A percentile compares a stretch with the other conserved stretches of the same genome.
These are phyloP conservation scores for Olyra latifolia DNA, from an alignment of 176 grass and related monocot genomes.

Conservation along the genomic window DNA sequence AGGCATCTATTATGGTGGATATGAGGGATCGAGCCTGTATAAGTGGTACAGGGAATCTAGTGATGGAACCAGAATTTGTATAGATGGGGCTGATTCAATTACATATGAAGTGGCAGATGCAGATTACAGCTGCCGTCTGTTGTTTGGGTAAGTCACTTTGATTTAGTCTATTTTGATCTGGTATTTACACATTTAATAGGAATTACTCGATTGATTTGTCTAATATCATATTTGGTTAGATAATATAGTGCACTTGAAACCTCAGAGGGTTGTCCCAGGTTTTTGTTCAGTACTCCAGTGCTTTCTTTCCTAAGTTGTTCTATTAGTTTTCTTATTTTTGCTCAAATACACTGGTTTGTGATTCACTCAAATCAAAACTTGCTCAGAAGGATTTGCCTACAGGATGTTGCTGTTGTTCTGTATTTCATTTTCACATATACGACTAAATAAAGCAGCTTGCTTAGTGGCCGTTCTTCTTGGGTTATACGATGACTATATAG, in stretches of 20 bases:
- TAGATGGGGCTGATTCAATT: constrained; percentile 65
- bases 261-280: neutral
- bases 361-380: neutral
- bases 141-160: constrained; percentile 79
- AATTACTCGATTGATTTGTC: neutral
- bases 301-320: neutral
- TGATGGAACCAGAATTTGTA: constrained; percentile 71
- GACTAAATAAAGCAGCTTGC: neutral
- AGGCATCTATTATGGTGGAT: constrained; percentile 96
- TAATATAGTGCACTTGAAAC: constrained; percentile 8
- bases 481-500: neutral
- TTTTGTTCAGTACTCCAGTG: neutral
- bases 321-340: neutral
- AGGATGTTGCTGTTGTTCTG: neutral
- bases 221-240: constrained; percentile 9
- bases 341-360: neutral
- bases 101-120: constrained; percentile 89
- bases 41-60: constrained; percentile 83
- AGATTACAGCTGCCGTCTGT: constrained; percentile 74
- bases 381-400: neutral
- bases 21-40: constrained; percentile 84
- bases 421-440: constrained; percentile 4
- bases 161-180: constrained; percentile 25
- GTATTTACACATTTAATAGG: constrained; percentile 23
- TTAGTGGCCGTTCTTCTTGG: neutral